A percentile compares a stretch with the other conserved stretches of the same genome.
Evolutionary conservation across 441 rosid species (phyloP).

Genomic region (Populus trichocarpa): DNA sequence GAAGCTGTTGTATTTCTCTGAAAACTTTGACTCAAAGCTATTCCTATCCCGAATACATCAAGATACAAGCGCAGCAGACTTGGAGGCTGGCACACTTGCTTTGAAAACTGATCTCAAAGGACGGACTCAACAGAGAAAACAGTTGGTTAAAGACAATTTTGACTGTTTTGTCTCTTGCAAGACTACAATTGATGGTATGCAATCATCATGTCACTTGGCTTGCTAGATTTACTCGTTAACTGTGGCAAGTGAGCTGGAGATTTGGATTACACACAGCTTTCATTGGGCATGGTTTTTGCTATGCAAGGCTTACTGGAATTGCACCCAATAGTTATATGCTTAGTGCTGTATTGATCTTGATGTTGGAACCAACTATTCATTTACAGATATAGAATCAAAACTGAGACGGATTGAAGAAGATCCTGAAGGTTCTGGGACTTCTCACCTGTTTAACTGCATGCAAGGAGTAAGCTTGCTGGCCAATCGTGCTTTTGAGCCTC

Average conservation of each 20-base stretch:
- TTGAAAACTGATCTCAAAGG: slow-evolving; percentile 94
- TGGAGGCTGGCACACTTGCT: slow-evolving; percentile 91
- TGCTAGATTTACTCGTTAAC: slow-evolving; percentile 16
- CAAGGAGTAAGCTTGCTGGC: slow-evolving; percentile 82
- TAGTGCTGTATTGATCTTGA: slow-evolving; percentile 18
- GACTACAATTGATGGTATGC: slow-evolving; percentile 95
- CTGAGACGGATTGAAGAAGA: slow-evolving; percentile 91
- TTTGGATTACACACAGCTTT: slow-evolving; percentile 12
- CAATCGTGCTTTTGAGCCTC: slow-evolving; percentile 83
- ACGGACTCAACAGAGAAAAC: slow-evolving; percentile 88
- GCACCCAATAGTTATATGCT: slow-evolving; percentile 1
- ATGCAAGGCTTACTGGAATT: background rate
- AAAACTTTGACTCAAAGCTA: slow-evolving; percentile 83
- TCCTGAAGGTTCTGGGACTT: slow-evolving; percentile 97
- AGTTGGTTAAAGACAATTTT: slow-evolving; percentile 93
- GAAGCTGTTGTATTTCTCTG: slow-evolving; percentile 87
- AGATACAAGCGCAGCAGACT: slow-evolving; percentile 72
- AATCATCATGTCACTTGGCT: slow-evolving; percentile 9
- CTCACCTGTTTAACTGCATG: slow-evolving; percentile 78
- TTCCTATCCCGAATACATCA: slow-evolving; percentile 90
- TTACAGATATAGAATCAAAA: slow-evolving; percentile 89
- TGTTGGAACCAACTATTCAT: slow-evolving; percentile 18
- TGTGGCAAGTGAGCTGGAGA: slow-evolving; percentile 6
- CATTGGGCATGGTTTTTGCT: slow-evolving; percentile 8
- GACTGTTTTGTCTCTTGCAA: slow-evolving; percentile 99